Conservation (phyloP, 805 yeast genomes). For the Groenewaldozyma salmanticensis region DNA sequence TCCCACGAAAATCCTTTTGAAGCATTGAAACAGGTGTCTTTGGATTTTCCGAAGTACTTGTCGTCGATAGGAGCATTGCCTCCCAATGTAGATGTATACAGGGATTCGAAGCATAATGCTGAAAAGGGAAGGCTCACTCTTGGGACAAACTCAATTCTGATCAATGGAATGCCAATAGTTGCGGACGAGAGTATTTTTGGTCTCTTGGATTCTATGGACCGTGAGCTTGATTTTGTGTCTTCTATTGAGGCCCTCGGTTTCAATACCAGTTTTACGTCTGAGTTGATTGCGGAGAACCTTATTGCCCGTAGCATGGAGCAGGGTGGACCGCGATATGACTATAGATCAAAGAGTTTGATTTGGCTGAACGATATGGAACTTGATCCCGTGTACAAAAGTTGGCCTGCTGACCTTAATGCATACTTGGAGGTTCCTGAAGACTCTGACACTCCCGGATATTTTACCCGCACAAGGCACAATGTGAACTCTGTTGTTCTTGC, state of each 20-base stretch:
- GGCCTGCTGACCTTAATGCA: slow-evolving; percentile 35
- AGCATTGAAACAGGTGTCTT: slow-evolving; percentile 32
- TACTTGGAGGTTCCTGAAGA: slow-evolving; percentile 33
- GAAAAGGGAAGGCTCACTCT: slow-evolving; percentile 13
- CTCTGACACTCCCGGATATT: slow-evolving; percentile 39
- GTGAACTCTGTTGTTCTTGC: slow-evolving; percentile 66
- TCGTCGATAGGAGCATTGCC: slow-evolving; percentile 27
- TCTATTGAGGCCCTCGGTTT: slow-evolving; percentile 1
- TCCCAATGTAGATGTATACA: slow-evolving; percentile 10
- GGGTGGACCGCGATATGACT: slow-evolving; percentile 25
- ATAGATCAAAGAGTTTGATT: slow-evolving; percentile 35
- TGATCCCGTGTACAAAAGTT: slow-evolving; percentile 45
- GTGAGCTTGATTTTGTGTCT: slow-evolving; percentile 28
- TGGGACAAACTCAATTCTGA: slow-evolving; percentile 34
- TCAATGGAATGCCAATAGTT: slow-evolving; percentile 56
- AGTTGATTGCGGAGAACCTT: slow-evolving; percentile 19
- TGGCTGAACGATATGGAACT: slow-evolving; percentile 70
- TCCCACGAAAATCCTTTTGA: slow-evolving; percentile 27
- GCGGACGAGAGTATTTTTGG: slow-evolving; percentile 27
- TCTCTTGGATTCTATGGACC: slow-evolving; percentile 29
- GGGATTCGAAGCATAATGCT: slow-evolving; percentile 20
- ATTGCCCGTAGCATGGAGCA: slow-evolving; percentile 20
- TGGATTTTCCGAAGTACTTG: slow-evolving; percentile 49
- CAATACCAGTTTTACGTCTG: not conserved
- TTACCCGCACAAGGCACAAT: slow-evolving; percentile 66